Base-by-base conservation (phyloP, 225 moss, liverwort and hornwort genomes). In the Bryoerythrophyllum caledonicum region DNA sequence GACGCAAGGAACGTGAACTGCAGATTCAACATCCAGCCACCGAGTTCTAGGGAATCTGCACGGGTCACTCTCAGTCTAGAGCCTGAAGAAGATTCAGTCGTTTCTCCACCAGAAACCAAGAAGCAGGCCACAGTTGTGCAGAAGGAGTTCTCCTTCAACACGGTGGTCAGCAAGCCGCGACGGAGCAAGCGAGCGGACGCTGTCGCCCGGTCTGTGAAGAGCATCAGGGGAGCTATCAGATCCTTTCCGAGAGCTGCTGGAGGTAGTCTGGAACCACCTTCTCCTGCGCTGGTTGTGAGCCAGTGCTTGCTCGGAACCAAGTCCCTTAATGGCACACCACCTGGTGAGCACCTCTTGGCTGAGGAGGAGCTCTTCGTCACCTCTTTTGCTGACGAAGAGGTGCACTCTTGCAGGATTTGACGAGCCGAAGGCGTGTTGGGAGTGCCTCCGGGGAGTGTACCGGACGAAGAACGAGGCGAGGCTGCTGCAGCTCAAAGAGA, bases 401-500 rank as follows among this genome's bases (percentile, higher is more conserved):
- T 74, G 35, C 34, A 37, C 17, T 54, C 10, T 21, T 48, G 72
- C 80, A 84, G 83, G 21, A 21, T 34, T 73, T 7, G 76, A 83
- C 26, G 80, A 52, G 0, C 52, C 76, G 12, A 80, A 76, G 32
- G 25, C 76, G 41, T 63, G 63, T 35, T 83, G 83, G 83, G 83
- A 83, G 64, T 76, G 58, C 58, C 83, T 83, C 58, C 48, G 76
- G 71, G 68, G 68, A 41, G 41, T 76, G 7, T 76, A 80, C 59
- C 57, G 27, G 63, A 73, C 64, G 0, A 73, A 76, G 73, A 83
- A 80, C 68, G 76, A 80, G 52, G 68, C 43, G 35, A 73, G 80
- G 76, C 55, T 83, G 68, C 13, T 83, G 67, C 51, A 73, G 49
- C 64, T 83, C 38, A 83, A 80, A 49, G 72, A 58, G 25, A 76